phyloP scores from a whole-genome alignment of 345 rosid genomes.

The Luvunga scandens region DNA sequence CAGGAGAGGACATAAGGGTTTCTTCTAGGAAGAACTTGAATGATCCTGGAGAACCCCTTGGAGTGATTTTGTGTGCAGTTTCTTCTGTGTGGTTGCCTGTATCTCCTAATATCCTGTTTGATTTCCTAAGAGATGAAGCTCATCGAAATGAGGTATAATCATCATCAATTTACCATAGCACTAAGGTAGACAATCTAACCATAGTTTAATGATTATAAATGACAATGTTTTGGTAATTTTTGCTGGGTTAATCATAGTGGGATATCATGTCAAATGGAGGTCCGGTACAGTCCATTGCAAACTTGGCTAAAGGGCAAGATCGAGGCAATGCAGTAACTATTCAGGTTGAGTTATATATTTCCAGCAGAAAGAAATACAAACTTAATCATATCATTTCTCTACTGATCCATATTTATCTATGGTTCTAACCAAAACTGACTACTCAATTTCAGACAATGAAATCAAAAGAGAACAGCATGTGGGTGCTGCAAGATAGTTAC shows the following conservation, averaged over 20 bases:
- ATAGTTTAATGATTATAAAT: not conserved
- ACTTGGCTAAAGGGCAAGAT: conserved; percentile 86
- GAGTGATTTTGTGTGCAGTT: conserved; percentile 86
- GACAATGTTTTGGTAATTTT: not conserved
- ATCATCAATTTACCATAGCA: not conserved
- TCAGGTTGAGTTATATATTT: conserved; percentile 40
- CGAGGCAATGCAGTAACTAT: conserved; percentile 89
- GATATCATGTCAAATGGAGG: conserved; percentile 75
- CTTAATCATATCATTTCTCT: not conserved
- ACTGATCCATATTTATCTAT: not conserved
- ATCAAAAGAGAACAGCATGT: conserved; percentile 63
- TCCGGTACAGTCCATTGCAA: conserved; percentile 68
- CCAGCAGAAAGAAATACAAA: not conserved
- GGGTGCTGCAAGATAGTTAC: conserved; percentile 88
- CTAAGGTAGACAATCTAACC: not conserved
- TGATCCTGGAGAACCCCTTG: conserved; percentile 90
- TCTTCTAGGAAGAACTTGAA: conserved; percentile 90
- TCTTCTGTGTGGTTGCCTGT: conserved; percentile 87
- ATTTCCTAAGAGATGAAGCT: conserved; percentile 86
- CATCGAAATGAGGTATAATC: conserved; percentile 72
- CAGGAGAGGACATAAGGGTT: conserved; percentile 88
- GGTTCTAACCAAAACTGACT: not conserved
- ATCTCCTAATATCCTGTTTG: conserved; percentile 62
- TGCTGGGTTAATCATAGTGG: conserved; percentile 55
- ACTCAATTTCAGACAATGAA: conserved; percentile 57